Evolutionary conservation across 116 monocot genomes (phyloP).

Genomic region (Zostera marina): DNA sequence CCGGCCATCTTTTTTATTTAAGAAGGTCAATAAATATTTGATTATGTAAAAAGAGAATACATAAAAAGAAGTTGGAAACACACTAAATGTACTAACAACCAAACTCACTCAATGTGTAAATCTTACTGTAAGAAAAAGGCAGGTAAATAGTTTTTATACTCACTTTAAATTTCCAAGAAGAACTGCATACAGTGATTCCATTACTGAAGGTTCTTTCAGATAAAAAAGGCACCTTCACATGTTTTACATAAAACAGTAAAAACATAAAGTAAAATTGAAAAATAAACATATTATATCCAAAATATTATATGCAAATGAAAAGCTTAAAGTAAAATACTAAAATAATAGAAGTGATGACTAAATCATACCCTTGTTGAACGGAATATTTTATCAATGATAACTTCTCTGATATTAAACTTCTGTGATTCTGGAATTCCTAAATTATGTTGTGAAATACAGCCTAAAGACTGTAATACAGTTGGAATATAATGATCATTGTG

Average conservation of each 20-base stretch:
- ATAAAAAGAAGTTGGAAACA: too few species aligned
- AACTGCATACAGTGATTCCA: conserved; percentile 15
- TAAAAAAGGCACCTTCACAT: conserved; percentile 19
- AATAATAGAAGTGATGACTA: neutral
- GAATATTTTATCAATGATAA: conserved; percentile 39
- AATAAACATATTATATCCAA: conserved; percentile 1
- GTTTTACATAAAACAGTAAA: neutral
- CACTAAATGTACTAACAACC: too few species aligned
- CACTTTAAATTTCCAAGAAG: conserved; percentile 39
- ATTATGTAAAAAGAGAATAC: neutral
- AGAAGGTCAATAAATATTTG: neutral
- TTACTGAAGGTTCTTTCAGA: conserved; percentile 3
- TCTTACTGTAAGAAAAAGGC: neutral
- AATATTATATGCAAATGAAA: neutral
- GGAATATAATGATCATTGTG: conserved; percentile 33
- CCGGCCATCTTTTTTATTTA: too few species aligned
- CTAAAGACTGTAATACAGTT: conserved; percentile 61
- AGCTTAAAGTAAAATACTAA: neutral
- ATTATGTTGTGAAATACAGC: conserved; percentile 36
- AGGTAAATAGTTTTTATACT: conserved; percentile 4
- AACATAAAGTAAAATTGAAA: neutral
- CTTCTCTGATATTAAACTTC: conserved; percentile 29
- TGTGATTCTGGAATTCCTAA: conserved; percentile 27
- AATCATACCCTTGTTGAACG: conserved; percentile 24
- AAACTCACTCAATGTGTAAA: neutral